Evolutionary conservation across 2,329 filamentous ascomycete genomes (phyloP).

Genomic region (Hymenoscyphus albidus): DNA sequence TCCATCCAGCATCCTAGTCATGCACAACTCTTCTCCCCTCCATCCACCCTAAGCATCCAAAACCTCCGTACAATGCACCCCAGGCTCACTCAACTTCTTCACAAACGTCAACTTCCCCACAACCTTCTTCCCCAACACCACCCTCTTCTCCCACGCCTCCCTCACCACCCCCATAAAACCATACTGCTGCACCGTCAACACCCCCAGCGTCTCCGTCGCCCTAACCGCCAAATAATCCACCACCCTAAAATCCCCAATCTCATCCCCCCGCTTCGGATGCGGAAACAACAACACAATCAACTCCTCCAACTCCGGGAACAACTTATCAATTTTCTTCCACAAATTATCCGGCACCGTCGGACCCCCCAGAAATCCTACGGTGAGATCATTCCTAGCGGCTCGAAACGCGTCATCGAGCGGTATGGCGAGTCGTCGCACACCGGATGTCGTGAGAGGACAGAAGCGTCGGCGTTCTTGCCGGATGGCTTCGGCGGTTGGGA

Average conservation of each 20-base stretch:
- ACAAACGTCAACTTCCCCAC: background rate
- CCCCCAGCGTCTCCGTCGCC: background rate
- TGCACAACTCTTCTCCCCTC: too few relatives aligned
- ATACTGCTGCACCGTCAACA: background rate
- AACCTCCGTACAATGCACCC: background rate
- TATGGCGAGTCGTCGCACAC: background rate
- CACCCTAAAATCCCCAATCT: background rate
- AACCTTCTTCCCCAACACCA: background rate
- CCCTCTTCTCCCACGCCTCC: background rate
- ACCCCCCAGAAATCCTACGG: background rate
- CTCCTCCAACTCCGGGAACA: background rate
- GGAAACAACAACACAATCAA: background rate
- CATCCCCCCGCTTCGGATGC: background rate
- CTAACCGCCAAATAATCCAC: background rate
- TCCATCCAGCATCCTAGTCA: too few relatives aligned
- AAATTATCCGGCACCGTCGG: background rate
- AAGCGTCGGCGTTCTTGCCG: background rate
- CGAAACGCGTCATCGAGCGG: background rate
- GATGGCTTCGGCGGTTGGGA: background rate
- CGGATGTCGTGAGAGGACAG: background rate
- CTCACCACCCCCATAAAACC: background rate
- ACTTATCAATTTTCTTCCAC: background rate
- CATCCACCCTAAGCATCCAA: background rate
- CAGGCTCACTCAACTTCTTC: background rate
- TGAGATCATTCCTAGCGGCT: background rate